Evolutionary conservation across 2,329 filamentous ascomycete genomes (phyloP).

Genomic region (Sclerotinia trifoliorum): DNA sequence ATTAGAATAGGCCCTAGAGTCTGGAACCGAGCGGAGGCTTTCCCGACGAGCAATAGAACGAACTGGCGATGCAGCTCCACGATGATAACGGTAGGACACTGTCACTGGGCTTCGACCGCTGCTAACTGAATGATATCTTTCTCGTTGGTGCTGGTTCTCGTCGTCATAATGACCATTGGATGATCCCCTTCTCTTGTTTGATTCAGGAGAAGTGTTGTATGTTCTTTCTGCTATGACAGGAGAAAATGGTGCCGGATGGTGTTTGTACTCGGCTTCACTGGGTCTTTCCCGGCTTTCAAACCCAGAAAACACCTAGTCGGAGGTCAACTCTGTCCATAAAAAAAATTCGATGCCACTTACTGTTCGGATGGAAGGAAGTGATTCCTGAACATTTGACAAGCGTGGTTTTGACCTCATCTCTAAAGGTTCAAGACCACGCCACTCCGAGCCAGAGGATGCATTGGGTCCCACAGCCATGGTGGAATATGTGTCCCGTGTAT

Average conservation of each 20-base stretch:
- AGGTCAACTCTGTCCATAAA: not conserved
- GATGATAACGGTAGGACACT: not conserved
- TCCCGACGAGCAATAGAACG: not conserved
- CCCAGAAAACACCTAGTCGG: not conserved
- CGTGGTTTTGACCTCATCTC: slow-evolving; percentile 12
- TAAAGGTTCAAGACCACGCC: slow-evolving; percentile 3
- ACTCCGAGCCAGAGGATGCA: slow-evolving; percentile 1
- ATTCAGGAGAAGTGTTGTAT: slow-evolving; percentile 12
- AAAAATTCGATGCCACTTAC: not conserved
- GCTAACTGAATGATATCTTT: not conserved
- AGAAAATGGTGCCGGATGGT: not conserved
- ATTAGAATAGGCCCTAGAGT: not conserved
- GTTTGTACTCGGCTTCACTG: not conserved
- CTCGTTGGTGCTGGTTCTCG: not conserved
- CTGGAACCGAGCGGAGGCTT: slow-evolving; percentile 1
- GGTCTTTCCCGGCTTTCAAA: not conserved
- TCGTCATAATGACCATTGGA: slow-evolving; percentile 1
- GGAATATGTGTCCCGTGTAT: not conserved
- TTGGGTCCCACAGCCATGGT: not conserved
- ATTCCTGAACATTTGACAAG: not conserved
- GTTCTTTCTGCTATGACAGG: not conserved
- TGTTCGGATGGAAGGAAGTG: slow-evolving; percentile 16
- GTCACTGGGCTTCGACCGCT: slow-evolving; percentile 10
- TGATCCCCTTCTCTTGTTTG: slow-evolving; percentile 16
- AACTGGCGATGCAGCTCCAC: not conserved